A percentile compares a stretch with the other conserved stretches of the same genome.
These are phyloP conservation scores for Acephala macrosclerotiorum DNA, from an alignment of 2,329 filamentous ascomycete genomes.

Conservation along the genomic window DNA sequence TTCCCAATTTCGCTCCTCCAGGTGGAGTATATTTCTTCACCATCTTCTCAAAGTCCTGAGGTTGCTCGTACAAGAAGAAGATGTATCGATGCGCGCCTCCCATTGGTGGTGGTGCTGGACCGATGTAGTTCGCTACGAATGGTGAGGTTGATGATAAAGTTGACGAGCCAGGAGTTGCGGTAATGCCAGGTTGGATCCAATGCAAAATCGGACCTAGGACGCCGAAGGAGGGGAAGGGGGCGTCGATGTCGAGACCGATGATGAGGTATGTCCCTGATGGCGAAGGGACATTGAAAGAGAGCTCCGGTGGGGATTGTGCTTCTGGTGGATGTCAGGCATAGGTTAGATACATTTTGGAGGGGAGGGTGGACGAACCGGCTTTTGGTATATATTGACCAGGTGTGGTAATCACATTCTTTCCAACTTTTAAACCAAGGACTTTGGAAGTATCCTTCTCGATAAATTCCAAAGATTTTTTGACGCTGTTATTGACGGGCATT, in stretches of 20 bases:
- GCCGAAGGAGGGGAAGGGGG: constrained; percentile 51
- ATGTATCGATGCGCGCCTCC: constrained; percentile 57
- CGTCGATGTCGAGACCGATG: constrained; percentile 55
- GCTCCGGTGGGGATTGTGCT: constrained; percentile 34
- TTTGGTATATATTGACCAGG: constrained; percentile 45
- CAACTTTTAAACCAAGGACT: constrained; percentile 43
- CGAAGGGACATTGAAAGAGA: constrained; percentile 27
- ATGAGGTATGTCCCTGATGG: constrained; percentile 47
- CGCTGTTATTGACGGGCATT: constrained; percentile 25
- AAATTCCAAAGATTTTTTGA: constrained; percentile 9
- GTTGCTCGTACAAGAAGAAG: constrained; percentile 58
- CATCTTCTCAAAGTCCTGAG: constrained; percentile 45
- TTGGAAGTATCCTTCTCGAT: constrained; percentile 42
- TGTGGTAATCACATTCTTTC: constrained; percentile 35
- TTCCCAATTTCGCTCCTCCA: constrained; percentile 46
- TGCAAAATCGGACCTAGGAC: constrained; percentile 55
- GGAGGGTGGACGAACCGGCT: constrained; percentile 35
- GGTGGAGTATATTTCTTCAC: constrained; percentile 44
- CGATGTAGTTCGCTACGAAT: constrained; percentile 51
- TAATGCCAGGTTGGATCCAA: constrained; percentile 51
- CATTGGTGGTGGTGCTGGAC: constrained; percentile 54
- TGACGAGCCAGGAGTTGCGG: not conserved
- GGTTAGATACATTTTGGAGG: not conserved
- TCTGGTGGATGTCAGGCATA: constrained; percentile 21
- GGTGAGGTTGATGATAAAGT: constrained; percentile 24